Percentiles rank a stretch among this genome's conserved stretches.
Evolutionary conservation across 805 yeast species (phyloP).

Genomic region (Priceomyces medius): DNA sequence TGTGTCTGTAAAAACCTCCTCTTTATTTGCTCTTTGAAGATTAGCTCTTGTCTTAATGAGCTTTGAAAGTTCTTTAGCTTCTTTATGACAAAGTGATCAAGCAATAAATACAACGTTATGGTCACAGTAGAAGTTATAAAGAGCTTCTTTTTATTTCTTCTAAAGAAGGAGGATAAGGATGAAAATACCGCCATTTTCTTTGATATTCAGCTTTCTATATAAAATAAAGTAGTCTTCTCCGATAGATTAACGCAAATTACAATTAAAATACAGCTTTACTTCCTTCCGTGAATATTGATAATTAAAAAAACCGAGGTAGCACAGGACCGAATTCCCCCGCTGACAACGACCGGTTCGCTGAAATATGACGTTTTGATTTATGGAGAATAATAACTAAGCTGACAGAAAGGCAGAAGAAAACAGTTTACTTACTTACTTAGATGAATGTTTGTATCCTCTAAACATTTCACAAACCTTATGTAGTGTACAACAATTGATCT

Average conservation of each 20-base stretch:
- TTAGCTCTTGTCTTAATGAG: conserved; percentile 38
- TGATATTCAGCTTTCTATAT: neutral
- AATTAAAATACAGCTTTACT: neutral
- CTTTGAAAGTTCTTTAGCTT: conserved; percentile 40
- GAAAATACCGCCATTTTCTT: conserved; percentile 39
- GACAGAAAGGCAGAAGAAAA: too few species aligned
- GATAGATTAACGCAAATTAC: neutral
- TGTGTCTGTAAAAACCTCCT: conserved; percentile 90
- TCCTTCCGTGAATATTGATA: neutral
- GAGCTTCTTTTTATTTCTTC: conserved; percentile 39
- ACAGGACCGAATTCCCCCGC: neutral
- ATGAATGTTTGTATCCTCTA: too few species aligned
- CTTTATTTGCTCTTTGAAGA: conserved; percentile 54
- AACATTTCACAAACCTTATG: too few species aligned
- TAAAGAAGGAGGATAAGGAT: conserved; percentile 38
- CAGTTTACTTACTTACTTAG: too few species aligned
- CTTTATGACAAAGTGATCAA: conserved; percentile 39
- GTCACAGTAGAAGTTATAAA: conserved; percentile 32
- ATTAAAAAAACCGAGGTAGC: neutral
- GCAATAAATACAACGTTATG: conserved; percentile 34
- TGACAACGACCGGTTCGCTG: too few species aligned
- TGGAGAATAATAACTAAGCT: too few species aligned
- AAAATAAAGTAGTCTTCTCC: neutral
- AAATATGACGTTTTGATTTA: too few species aligned
- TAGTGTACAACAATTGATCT: too few species aligned